Evolutionary conservation across 768 basidiomycete species (phyloP), one percentile per base, ranked within the genome.

Genomic region (Lactifluus piperatus): DNA sequence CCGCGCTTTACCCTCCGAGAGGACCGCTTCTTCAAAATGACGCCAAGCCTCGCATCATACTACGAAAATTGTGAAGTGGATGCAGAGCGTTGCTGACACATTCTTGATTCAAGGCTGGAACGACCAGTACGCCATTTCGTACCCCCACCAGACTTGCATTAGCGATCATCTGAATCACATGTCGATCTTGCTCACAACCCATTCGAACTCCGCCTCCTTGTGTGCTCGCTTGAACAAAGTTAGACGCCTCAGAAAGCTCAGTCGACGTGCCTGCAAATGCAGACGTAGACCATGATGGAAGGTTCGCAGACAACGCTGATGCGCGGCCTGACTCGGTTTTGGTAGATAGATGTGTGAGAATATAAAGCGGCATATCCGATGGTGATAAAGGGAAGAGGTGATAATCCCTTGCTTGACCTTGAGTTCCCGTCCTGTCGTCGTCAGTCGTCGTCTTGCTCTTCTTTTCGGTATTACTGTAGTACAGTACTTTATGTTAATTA

Each of bases 141-240:
- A 43, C n/a, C 9, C 18, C 16, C 30, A 51, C 97, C 71, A 99
- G 74, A 67, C 91, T 93, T 51, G n/a, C n/a, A n/a, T n/a, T n/a
- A n/a, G n/a, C n/a, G n/a, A 98, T 93, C 91, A 99, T 97, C 77
- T 98, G 95, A 67, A 94, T 90, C 59, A 99, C 91, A 80, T 97
- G 93, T 54, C 90, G 78, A 68, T 91, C 88, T 72, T 87, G 87
- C 14, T 87, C n/a, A n/a, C 88, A 86, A 11, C 87, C 90, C 71
- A 88, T 82, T 65, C 81, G 77, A 34, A 81, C 80, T 11, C 76
- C 77, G 18, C 82, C 84, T n/a, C 85, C 81, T 44, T 81, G 77
- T 20, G 80, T 77, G 62, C 84, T 73, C 34, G 76, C 67, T 66
- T 90, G 86, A 5, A 81, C 80, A 24, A 86, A 80, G 67, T 83